phyloP scores from a whole-genome alignment of 208 protist species.

The Wallacemonas sp. region DNA sequence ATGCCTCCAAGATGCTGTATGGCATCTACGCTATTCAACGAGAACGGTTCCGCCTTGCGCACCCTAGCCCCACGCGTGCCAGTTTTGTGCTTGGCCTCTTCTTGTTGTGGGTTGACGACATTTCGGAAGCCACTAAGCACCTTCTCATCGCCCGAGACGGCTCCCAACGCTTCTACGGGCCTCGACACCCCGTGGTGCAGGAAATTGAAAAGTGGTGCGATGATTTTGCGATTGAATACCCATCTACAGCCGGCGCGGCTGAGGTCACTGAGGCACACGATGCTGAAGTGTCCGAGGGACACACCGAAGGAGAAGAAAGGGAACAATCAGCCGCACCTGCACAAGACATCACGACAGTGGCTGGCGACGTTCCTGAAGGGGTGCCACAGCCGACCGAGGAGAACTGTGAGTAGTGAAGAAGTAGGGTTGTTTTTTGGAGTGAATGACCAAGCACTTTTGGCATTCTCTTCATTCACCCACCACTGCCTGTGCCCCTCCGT shows the following conservation, averaged over 20 bases:
- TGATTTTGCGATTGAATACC: constrained; percentile 52
- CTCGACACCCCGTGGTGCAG: constrained; percentile 70
- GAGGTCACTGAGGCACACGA: not conserved
- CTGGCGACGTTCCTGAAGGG: not conserved
- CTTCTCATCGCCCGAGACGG: constrained; percentile 34
- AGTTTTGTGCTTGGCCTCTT: constrained; percentile 82
- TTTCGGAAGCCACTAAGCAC: constrained; percentile 44
- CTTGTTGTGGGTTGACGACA: constrained; percentile 76
- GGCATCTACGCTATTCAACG: constrained; percentile 83
- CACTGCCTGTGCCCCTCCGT: no score
- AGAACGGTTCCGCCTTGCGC: constrained; percentile 60
- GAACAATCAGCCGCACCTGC: no score
- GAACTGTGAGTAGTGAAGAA: no score
- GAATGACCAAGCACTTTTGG: no score
- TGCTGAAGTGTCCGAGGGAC: no score
- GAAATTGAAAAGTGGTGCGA: constrained; percentile 79
- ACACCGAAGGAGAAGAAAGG: no score
- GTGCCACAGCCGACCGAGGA: not conserved
- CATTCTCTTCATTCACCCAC: no score
- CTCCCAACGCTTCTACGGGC: constrained; percentile 73
- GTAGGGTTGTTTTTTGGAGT: no score
- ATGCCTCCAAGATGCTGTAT: constrained; percentile 86
- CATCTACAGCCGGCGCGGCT: not conserved
- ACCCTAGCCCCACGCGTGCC: constrained; percentile 69
- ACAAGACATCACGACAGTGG: no score